Percentiles rank a stretch among this genome's conserved stretches.
These are phyloP conservation scores for Cochliopodium minus DNA, from an alignment of 208 protist species.

Conservation along the genomic window DNA sequence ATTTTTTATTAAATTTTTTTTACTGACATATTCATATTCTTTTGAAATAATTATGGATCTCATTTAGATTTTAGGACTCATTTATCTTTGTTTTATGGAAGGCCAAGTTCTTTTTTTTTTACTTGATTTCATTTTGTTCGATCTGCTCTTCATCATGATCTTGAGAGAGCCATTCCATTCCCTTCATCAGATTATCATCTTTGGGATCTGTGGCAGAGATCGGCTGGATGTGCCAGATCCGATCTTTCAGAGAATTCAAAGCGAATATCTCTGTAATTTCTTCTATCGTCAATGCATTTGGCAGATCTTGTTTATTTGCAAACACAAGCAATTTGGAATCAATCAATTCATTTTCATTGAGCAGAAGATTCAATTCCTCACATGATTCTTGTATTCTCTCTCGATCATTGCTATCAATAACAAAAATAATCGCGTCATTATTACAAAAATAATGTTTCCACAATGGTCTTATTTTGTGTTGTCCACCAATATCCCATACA, in stretches of 20 bases:
- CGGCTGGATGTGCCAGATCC: slow-evolving; percentile 72
- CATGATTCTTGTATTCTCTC: slow-evolving; percentile 63
- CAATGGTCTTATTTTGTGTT: slow-evolving; percentile 72
- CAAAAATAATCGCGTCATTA: slow-evolving; percentile 75
- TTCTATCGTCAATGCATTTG: slow-evolving; percentile 81
- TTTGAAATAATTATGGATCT: too few relatives aligned
- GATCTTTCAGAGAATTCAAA: slow-evolving; percentile 69
- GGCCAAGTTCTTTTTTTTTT: too few relatives aligned
- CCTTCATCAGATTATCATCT: too few relatives aligned
- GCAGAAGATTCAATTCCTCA: slow-evolving; percentile 75
- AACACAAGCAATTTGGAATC: slow-evolving; percentile 88
- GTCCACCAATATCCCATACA: slow-evolving; percentile 88
- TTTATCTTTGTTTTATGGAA: too few relatives aligned
- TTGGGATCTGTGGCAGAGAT: too few relatives aligned
- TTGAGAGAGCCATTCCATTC: too few relatives aligned
- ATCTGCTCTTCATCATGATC: too few relatives aligned
- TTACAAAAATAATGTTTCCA: slow-evolving; percentile 87
- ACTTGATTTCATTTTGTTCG: too few relatives aligned
- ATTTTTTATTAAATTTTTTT: too few relatives aligned
- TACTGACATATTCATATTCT: too few relatives aligned
- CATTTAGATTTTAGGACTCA: too few relatives aligned
- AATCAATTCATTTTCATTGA: slow-evolving; percentile 87
- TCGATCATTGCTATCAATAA: slow-evolving; percentile 83
- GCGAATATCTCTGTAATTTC: slow-evolving; percentile 86
- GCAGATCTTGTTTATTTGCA: slow-evolving; percentile 97